Conservation (phyloP, 1,284 basidiomycete species). For the Cutaneotrichosporon dermatis region DNA sequence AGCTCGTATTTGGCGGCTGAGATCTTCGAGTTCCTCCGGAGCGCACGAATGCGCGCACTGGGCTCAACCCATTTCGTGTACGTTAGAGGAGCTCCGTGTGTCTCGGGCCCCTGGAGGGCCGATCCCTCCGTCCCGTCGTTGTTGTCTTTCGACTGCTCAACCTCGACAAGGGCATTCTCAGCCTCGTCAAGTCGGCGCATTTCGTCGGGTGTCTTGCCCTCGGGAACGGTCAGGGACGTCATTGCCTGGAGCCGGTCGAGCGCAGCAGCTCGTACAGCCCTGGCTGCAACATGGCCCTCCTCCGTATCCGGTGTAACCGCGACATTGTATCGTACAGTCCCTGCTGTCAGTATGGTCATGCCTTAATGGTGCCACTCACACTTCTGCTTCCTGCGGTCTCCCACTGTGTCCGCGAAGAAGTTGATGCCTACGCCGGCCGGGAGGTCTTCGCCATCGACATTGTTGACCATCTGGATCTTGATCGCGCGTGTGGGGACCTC, state of each 20-base stretch:
- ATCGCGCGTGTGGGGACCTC: constrained; percentile 51
- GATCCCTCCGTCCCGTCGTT: too few relatives aligned
- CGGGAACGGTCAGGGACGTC: constrained; percentile 35
- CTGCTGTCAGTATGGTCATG: constrained; percentile 18
- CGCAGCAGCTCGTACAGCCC: constrained; percentile 14
- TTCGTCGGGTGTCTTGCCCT: constrained; percentile 37
- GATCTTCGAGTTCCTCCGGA: constrained; percentile 29
- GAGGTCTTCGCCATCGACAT: constrained; percentile 42
- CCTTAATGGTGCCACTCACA: constrained; percentile 22
- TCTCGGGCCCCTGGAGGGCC: too few relatives aligned
- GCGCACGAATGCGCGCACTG: constrained; percentile 8
- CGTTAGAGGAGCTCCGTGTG: too few relatives aligned
- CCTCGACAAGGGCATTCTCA: background rate
- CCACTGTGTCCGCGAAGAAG: constrained; percentile 25
- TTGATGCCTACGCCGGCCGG: constrained; percentile 15
- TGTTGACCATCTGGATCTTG: constrained; percentile 46
- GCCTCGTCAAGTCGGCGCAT: constrained; percentile 18
- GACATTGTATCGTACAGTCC: constrained; percentile 40
- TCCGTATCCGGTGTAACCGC: constrained; percentile 15
- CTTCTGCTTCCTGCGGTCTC: constrained; percentile 21
- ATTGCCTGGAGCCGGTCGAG: constrained; percentile 26
- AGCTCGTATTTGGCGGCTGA: constrained; percentile 33
- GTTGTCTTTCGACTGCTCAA: too few relatives aligned
- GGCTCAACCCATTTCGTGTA: constrained; percentile 29
- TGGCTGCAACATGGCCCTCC: constrained; percentile 17